Percentiles rank a stretch among this genome's conserved stretches.
These are phyloP conservation scores for Gaeumannomyces sp. DNA, from an alignment of 2,329 filamentous ascomycete species.

Conservation along the genomic window DNA sequence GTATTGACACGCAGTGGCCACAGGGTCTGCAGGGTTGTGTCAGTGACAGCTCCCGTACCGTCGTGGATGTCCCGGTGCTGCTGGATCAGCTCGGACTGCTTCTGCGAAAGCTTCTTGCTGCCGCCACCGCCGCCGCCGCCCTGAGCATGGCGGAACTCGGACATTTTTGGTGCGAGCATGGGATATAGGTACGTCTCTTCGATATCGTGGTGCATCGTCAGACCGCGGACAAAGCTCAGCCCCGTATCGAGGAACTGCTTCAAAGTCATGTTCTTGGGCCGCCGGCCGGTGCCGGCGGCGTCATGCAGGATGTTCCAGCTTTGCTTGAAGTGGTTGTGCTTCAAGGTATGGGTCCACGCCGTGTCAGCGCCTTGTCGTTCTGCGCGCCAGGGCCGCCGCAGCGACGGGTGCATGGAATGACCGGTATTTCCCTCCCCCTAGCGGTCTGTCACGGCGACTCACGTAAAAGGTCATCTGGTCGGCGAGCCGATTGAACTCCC, in stretches of 20 bases:
- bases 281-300: conserved; percentile 53
- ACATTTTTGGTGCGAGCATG: conserved; percentile 68
- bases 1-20: too few relatives aligned
- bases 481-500: conserved; percentile 64
- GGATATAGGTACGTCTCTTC: conserved; percentile 82
- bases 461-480: conserved; percentile 71
- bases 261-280: conserved; percentile 58
- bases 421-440: not conserved
- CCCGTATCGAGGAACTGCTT: conserved; percentile 62
- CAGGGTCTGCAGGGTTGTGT: too few relatives aligned
- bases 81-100: conserved; percentile 56
- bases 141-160: conserved; percentile 55
- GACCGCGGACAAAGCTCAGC: conserved; percentile 61
- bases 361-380: not conserved
- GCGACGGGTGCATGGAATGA: conserved; percentile 4
- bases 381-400: too few relatives aligned
- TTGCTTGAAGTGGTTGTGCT: conserved; percentile 72
- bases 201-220: conserved; percentile 74
- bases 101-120: conserved; percentile 11
- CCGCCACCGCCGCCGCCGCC: conserved; percentile 18
- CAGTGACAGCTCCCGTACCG: conserved; percentile 24
- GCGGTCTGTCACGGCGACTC: conserved; percentile 24
- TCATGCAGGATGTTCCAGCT: conserved; percentile 67
- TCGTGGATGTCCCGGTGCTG: conserved; percentile 77
- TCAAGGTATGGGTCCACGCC: conserved; percentile 3